phyloP scores from a whole-genome alignment of 1,139 yeast species.

The Taphrina deformans region DNA sequence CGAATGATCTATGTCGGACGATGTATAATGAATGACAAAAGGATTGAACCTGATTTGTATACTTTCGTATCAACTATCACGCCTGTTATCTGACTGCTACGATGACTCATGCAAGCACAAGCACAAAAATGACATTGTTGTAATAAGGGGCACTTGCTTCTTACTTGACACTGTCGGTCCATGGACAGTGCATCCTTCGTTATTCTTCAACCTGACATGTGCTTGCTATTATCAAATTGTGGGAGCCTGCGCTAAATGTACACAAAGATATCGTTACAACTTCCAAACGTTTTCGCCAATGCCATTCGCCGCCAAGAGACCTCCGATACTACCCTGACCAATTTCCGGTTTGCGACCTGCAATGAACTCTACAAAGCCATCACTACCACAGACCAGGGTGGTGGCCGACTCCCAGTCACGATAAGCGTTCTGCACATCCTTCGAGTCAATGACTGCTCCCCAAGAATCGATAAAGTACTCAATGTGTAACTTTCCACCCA shows the following conservation, averaged over 20 bases:
- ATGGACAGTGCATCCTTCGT: no score
- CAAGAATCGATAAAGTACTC: constrained; percentile 19
- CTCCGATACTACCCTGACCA: constrained; percentile 34
- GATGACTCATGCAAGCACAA: no score
- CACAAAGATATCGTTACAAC: neutral
- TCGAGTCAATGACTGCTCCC: neutral
- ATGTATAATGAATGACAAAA: no score
- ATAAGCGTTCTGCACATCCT: neutral
- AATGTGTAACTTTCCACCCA: constrained; percentile 10
- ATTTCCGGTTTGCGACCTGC: constrained; percentile 33
- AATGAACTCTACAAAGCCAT: constrained; percentile 33
- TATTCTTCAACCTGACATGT: no score
- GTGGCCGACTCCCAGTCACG: neutral
- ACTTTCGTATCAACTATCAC: no score
- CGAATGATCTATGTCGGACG: no score
- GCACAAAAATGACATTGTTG: no score
- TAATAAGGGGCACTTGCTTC: no score
- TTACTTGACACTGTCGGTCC: no score
- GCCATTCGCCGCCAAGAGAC: constrained; percentile 22
- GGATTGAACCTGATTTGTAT: no score
- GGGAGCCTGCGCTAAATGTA: neutral
- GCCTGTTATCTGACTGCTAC: no score
- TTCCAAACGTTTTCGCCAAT: constrained; percentile 43
- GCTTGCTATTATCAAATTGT: no score
- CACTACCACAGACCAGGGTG: constrained; percentile 33